Conservation (phyloP, 2,329 filamentous ascomycete species). For the Calonectria ilicicola region DNA sequence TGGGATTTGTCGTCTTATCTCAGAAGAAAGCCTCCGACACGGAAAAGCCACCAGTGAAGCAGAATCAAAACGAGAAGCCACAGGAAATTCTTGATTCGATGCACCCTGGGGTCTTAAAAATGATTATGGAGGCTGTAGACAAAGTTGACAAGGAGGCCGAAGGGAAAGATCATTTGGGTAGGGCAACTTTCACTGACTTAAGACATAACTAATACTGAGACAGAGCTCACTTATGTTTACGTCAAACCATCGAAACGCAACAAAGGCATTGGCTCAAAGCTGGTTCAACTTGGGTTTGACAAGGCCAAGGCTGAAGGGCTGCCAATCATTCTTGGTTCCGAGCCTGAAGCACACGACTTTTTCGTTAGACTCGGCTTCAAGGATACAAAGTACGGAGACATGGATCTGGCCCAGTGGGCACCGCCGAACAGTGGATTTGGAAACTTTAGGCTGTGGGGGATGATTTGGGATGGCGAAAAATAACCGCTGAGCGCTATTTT, state of each 20-base stretch:
- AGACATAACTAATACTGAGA: background rate
- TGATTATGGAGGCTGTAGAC: background rate
- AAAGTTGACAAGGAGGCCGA: background rate
- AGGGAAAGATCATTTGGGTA: constrained; percentile 8
- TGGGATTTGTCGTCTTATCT: constrained; percentile 19
- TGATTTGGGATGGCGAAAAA: background rate
- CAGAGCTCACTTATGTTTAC: constrained; percentile 24
- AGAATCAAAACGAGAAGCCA: background rate
- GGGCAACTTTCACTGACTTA: background rate
- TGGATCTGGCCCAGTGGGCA: constrained; percentile 22
- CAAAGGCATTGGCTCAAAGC: constrained; percentile 3
- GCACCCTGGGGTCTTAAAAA: background rate
- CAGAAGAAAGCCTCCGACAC: background rate
- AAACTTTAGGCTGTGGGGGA: constrained; percentile 10
- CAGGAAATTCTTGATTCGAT: background rate
- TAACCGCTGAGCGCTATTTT: background rate
- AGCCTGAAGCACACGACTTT: constrained; percentile 21
- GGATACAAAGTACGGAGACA: constrained; percentile 5
- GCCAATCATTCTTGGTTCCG: constrained; percentile 4
- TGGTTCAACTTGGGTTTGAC: background rate
- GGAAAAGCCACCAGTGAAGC: background rate
- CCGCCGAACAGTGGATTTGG: constrained; percentile 22
- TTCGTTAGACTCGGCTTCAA: constrained; percentile 12
- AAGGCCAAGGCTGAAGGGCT: background rate
- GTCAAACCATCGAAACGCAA: constrained; percentile 15